These are phyloP conservation scores for Aspergillus panamensis DNA, from an alignment of 495 filamentous ascomycete species.

Conservation along the genomic window DNA sequence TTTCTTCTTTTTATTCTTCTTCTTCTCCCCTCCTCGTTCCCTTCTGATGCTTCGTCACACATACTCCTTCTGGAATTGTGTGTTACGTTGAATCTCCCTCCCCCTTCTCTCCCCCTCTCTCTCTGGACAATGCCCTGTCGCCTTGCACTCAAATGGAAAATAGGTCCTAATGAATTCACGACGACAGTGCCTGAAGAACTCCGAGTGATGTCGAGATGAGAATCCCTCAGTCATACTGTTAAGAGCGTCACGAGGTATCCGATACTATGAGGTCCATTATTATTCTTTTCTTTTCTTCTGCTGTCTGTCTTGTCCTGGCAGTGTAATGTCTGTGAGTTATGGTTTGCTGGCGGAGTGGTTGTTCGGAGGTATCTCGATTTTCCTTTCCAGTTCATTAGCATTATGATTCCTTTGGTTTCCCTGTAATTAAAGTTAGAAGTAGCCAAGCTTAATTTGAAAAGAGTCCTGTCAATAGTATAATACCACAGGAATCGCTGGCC, in stretches of 20 bases:
- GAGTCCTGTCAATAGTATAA: background rate
- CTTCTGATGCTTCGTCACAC: background rate
- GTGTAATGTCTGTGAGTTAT: background rate
- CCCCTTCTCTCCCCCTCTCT: background rate
- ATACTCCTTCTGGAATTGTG: background rate
- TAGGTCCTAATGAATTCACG: slow-evolving; percentile 27
- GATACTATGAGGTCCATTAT: background rate
- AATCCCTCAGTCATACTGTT: background rate
- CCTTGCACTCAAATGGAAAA: slow-evolving; percentile 17
- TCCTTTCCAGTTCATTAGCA: background rate
- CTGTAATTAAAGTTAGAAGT: slow-evolving; percentile 6
- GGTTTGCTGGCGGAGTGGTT: background rate
- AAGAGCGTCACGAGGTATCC: background rate
- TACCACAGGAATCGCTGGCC: too few relatives aligned
- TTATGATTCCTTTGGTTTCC: slow-evolving; percentile 6
- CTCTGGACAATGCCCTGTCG: background rate
- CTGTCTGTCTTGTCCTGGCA: background rate
- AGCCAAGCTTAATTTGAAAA: background rate
- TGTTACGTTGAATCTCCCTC: background rate
- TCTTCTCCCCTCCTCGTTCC: slow-evolving; percentile 3
- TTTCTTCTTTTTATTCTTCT: background rate
- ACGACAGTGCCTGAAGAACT: slow-evolving; percentile 1
- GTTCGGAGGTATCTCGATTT: background rate
- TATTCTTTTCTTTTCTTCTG: background rate
- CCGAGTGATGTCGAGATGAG: background rate